These are phyloP conservation scores for Blastomyces parvus DNA, from an alignment of 2,329 filamentous ascomycete genomes.

Conservation along the genomic window DNA sequence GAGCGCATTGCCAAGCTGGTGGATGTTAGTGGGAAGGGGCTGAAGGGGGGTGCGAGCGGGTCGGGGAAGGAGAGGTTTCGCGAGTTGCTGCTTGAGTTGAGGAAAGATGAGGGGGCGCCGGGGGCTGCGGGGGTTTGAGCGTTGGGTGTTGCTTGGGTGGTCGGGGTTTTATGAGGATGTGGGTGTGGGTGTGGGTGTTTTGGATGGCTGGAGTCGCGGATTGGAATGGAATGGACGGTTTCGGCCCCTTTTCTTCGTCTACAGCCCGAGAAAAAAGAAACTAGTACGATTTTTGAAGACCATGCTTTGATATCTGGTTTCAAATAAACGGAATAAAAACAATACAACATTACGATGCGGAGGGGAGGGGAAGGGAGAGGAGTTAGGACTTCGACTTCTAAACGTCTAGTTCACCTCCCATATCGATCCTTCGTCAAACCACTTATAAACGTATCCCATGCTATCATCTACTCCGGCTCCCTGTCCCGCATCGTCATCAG, in stretches of 20 bases:
- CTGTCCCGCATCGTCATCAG: not conserved
- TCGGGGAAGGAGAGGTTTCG: slow-evolving; percentile 95
- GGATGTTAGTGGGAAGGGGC: slow-evolving; percentile 90
- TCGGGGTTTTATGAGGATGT: not conserved
- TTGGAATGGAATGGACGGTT: not conserved
- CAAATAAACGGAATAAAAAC: not conserved
- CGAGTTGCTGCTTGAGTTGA: slow-evolving; percentile 74
- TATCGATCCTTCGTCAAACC: not conserved
- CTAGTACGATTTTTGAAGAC: not conserved
- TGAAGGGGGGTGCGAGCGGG: slow-evolving; percentile 73
- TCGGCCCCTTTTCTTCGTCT: not conserved
- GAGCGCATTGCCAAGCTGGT: slow-evolving; percentile 95
- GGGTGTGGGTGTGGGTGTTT: not conserved
- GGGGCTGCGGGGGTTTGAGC: slow-evolving; percentile 43
- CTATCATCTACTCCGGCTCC: not conserved
- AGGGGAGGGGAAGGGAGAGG: not conserved
- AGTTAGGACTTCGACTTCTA: too few relatives aligned
- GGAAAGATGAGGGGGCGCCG: slow-evolving; percentile 84
- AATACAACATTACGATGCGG: not conserved
- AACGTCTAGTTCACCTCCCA: not conserved
- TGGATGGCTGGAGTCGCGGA: not conserved
- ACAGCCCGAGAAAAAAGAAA: not conserved
- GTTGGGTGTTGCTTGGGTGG: not conserved
- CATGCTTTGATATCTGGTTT: not conserved
- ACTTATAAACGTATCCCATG: not conserved